Base-by-base conservation (phyloP, 106 monocot species). In the Alisma plantagoaquatica region DNA sequence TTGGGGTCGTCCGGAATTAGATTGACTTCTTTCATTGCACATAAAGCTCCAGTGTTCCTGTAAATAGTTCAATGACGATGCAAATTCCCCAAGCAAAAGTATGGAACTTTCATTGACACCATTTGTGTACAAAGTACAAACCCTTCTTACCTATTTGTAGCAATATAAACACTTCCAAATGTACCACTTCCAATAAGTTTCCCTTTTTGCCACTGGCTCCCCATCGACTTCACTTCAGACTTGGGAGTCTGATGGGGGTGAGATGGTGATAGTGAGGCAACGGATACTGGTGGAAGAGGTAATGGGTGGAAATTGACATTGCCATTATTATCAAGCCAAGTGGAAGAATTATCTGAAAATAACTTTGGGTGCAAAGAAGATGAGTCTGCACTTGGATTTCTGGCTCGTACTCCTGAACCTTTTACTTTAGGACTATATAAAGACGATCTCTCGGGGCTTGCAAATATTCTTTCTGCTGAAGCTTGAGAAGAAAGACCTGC, bases 1-100 rank as follows among this genome's bases (percentile, higher is more conserved):
- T 78, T 87, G 20, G 87, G 63, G 38, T 94, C 87, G 65, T 81
- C 92, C 41, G 74, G 75, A 55, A 87, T 87, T 41, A 94, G 49
- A 74, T 77, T 75, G n/a, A 94, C 93, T 80, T 94, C 92, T 62
- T 94, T 94, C 87, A 94, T 88, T 26, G 93, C 93, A 73, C 93
- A 87, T 55, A 75, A 59, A 42, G 93, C 83, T 57, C 93, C 93
- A 32, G 74, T 88, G 29, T 79, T 56, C 63, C 93, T 93, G 66
- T n/a, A n/a, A n/a, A n/a, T n/a, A n/a, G n/a, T n/a, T n/a, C n/a
- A n/a, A n/a, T n/a, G n/a, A n/a, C n/a, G n/a, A n/a, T n/a, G n/a
- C n/a, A n/a, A n/a, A n/a, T n/a, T n/a, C n/a, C n/a, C n/a, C n/a
- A n/a, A n/a, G n/a, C n/a, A n/a, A n/a, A n/a, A n/a, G n/a, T n/a